Conservation (phyloP, 352 stramenopile species). For the Blastocystis sp. region DNA sequence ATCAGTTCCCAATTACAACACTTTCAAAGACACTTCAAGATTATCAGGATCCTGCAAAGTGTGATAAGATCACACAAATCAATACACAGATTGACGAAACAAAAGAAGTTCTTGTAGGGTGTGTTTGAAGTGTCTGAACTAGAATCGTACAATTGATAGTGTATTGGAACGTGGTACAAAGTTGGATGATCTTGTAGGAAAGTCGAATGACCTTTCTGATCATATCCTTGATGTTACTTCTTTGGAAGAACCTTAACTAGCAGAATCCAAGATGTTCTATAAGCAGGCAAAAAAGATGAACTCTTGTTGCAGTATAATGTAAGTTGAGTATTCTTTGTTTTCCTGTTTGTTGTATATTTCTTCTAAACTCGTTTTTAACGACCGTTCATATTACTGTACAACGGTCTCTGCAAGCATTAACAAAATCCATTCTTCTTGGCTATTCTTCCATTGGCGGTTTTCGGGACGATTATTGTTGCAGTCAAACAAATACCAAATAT, state of each 20-base stretch:
- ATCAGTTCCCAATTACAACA: conserved; percentile 80
- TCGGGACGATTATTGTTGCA: neutral
- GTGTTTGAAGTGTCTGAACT: neutral
- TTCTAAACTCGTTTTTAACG: neutral
- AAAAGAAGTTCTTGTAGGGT: conserved; percentile 83
- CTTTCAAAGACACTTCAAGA: conserved; percentile 84
- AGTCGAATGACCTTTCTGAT: conserved; percentile 90
- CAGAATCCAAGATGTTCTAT: conserved; percentile 96
- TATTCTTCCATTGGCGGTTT: neutral
- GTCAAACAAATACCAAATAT: neutral
- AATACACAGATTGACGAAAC: conserved; percentile 98
- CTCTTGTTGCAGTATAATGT: conserved; percentile 79
- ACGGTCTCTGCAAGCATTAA: too few species aligned
- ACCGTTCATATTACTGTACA: neutral
- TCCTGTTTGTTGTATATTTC: neutral
- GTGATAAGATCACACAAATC: conserved; percentile 99
- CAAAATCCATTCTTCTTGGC: neutral
- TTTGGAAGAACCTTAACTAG: neutral
- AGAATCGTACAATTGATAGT: conserved; percentile 95
- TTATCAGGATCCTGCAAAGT: conserved; percentile 88
- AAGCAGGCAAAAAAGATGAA: conserved; percentile 98
- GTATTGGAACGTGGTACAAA: conserved; percentile 95
- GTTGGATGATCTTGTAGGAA: conserved; percentile 94
- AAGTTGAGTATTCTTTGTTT: neutral
- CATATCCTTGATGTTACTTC: conserved; percentile 64